These are phyloP conservation scores for Bipolaris sorokiniana DNA, from an alignment of 2,329 filamentous ascomycete species.

Conservation along the genomic window DNA sequence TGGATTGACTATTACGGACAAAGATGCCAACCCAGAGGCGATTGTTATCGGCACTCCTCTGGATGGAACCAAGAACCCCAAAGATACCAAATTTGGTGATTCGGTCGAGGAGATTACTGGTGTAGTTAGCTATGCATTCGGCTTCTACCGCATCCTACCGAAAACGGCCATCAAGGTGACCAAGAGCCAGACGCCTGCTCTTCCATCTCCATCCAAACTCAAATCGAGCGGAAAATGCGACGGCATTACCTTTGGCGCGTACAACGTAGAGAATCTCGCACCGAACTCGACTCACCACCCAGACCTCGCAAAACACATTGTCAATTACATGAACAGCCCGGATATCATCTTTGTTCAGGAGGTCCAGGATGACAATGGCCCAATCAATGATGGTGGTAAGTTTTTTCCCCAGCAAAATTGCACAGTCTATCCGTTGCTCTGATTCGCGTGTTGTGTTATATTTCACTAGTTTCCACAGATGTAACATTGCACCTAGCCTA, in stretches of 20 bases:
- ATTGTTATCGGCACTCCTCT: constrained; percentile 70
- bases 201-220: constrained; percentile 61
- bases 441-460: not conserved
- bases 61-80: constrained; percentile 67
- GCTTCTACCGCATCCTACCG: constrained; percentile 73
- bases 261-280: constrained; percentile 73
- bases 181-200: constrained; percentile 52
- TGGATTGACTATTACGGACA: constrained; percentile 66
- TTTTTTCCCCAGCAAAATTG: constrained; percentile 3
- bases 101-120: constrained; percentile 69
- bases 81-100: constrained; percentile 68
- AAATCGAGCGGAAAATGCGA: constrained; percentile 63
- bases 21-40: constrained; percentile 71
- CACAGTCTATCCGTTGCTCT: not conserved
- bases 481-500: not conserved
- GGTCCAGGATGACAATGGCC: constrained; percentile 70
- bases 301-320: constrained; percentile 69
- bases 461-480: not conserved
- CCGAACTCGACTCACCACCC: constrained; percentile 63
- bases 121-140: constrained; percentile 69
- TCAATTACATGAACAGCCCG: constrained; percentile 66
- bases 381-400: constrained; percentile 63
- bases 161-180: constrained; percentile 62
- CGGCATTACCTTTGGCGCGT: constrained; percentile 68
- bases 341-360: constrained; percentile 74